Percentiles rank a stretch among this genome's conserved stretches.
Conservation (phyloP, 352 stramenopile species). For the Globisporangium nodosum region DNA sequence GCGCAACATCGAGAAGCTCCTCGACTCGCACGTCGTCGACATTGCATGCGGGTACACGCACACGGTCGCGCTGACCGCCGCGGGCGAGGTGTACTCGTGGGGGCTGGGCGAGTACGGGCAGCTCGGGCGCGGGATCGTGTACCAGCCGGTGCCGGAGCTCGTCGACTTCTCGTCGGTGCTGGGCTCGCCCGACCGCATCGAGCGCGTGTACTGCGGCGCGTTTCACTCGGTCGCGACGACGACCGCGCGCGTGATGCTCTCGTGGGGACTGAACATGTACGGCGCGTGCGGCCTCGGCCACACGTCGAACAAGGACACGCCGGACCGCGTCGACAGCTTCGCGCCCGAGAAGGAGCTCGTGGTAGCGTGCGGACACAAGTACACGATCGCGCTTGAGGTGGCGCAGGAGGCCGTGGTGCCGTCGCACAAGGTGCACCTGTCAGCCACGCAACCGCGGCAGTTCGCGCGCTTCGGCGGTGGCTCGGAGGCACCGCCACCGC, state of each 20-base stretch:
- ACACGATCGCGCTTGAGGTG: conserved; percentile 68
- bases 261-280: conserved; percentile 79
- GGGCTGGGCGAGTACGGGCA: conserved; percentile 88
- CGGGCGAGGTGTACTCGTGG: conserved; percentile 85
- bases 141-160: conserved; percentile 64
- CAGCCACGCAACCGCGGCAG: conserved; percentile 10
- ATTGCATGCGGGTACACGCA: conserved; percentile 86
- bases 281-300: conserved; percentile 75
- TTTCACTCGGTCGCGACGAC: conserved; percentile 79
- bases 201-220: conserved; percentile 64
- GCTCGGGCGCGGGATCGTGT: conserved; percentile 83
- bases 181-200: conserved; percentile 37
- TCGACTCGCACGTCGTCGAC: conserved; percentile 38
- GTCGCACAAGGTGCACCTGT: conserved; percentile 10
- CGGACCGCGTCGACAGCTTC: conserved; percentile 75
- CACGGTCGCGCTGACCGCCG: conserved; percentile 70
- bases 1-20: conserved; percentile 41
- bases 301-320: conserved; percentile 73
- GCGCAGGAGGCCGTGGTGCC: conserved; percentile 11
- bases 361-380: conserved; percentile 77
- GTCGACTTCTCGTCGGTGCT: conserved; percentile 48
- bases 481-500: conserved; percentile 1
- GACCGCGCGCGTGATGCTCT: conserved; percentile 54
- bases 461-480: not conserved
- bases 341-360: conserved; percentile 41